Evolutionary conservation across 1,284 basidiomycete genomes (phyloP).

Genomic region (Ceratobasidium sp.): DNA sequence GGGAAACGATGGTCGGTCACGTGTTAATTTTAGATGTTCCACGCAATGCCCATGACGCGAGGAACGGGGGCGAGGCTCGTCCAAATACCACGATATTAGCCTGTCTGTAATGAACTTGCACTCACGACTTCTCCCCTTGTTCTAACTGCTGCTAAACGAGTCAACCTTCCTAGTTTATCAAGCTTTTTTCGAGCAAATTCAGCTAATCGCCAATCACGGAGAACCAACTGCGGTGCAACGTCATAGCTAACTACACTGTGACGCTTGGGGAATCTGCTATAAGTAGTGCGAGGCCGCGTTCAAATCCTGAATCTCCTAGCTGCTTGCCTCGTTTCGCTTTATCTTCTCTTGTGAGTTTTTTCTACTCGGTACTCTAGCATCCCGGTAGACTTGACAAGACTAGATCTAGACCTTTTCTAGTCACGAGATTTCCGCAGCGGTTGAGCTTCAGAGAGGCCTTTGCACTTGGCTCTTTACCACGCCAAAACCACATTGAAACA

Average conservation of each 20-base stretch:
- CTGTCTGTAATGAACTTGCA: neutral
- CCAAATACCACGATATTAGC: conserved; percentile 17
- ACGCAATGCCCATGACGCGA: conserved; percentile 30
- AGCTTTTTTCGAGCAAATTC: conserved; percentile 31
- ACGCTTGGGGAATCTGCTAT: conserved; percentile 17
- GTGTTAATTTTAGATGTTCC: conserved; percentile 32
- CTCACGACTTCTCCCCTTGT: neutral
- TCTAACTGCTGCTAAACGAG: conserved; percentile 1
- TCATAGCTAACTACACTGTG: conserved; percentile 37
- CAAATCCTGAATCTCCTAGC: neutral
- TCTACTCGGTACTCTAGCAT: neutral
- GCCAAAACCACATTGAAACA: conserved; percentile 7
- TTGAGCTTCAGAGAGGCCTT: conserved; percentile 2
- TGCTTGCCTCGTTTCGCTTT: conserved; percentile 19
- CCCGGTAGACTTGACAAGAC: conserved; percentile 8
- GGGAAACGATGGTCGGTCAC: conserved; percentile 11
- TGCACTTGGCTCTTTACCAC: conserved; percentile 1
- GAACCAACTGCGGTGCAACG: conserved; percentile 34
- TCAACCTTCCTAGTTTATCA: conserved; percentile 2
- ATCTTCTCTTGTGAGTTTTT: neutral
- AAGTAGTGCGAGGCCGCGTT: neutral
- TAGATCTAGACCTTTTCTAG: conserved; percentile 14
- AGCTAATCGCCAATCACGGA: conserved; percentile 33
- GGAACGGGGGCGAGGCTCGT: conserved; percentile 34
- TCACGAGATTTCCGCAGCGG: conserved; percentile 32